Base-by-base conservation (phyloP, 352 stramenopile genomes). In the Phytopythium oedochilum region DNA sequence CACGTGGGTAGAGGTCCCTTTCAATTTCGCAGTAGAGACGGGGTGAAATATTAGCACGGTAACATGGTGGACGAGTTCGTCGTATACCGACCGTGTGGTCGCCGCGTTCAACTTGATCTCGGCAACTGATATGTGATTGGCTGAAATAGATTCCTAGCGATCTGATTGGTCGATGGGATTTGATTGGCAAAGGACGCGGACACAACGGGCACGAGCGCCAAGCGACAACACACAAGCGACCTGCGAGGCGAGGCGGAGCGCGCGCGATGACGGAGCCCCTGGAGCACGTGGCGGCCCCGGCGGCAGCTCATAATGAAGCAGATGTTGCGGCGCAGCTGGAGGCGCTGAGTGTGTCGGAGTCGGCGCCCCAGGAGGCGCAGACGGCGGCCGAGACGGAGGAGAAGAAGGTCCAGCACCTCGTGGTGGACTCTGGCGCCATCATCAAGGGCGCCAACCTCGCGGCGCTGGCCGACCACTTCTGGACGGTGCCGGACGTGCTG, bases 371-470 rank as follows among this genome's bases (percentile, higher is more conserved):
- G 42, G 42, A 26, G 20, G 47, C 63, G 1, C 17, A 29, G 17
- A 17, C 26, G 25, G 43, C 53, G 20, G 26, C 39, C 9, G 25
- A 52, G 15, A 53, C 28, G 17, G 68, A 61, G 10, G 69, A 64
- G 32, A 88, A 88, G 70, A 91, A 92, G 63, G 73, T 94, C 45
- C 55, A 73, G 31, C 76, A 93, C 57, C 60, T 96, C 17, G 79
- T 96, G 25, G 72, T 96, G 40, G 86, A 96, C 68, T 93, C 86
- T 5, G 86, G 86, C 46, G 86, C 82, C 25, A 90, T 96, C 59
- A 96, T 96, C 70, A 96, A 94, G 59, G 74, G 81, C 66, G 89
- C 84, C 0, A 86, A 92, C 59, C 53, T 96, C 38, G 73, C 64
- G 18, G 61, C 76, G 28, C 64, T 96, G 22, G 83, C 86, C 12